These are phyloP conservation scores for Colletotrichum trifolii DNA, from an alignment of 2,329 filamentous ascomycete genomes.

Conservation along the genomic window DNA sequence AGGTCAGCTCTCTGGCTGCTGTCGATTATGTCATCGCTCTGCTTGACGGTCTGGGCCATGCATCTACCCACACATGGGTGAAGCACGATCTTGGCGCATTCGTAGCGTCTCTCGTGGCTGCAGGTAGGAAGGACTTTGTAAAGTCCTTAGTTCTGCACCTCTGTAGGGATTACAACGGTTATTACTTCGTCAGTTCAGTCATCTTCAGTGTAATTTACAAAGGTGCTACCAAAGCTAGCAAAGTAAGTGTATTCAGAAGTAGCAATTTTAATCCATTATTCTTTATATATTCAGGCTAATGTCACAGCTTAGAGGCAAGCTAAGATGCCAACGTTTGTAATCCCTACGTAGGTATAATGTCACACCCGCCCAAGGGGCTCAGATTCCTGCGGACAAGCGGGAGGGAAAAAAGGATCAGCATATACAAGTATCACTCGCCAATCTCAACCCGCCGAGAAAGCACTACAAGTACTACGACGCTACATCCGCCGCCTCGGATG, in stretches of 20 bases:
- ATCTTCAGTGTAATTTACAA: too few relatives aligned
- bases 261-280: too few relatives aligned
- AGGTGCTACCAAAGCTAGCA: too few relatives aligned
- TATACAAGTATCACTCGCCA: conserved; percentile 66
- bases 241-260: too few relatives aligned
- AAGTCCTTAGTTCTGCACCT: conserved; percentile 61
- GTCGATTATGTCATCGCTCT: conserved; percentile 72
- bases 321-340: too few relatives aligned
- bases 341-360: conserved; percentile 53
- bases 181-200: too few relatives aligned
- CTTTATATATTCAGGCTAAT: too few relatives aligned
- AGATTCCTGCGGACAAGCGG: not conserved
- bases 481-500: conserved; percentile 59
- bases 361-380: conserved; percentile 70
- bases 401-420: conserved; percentile 43
- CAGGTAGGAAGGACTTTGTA: conserved; percentile 75
- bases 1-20: conserved; percentile 59
- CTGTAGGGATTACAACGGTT: too few relatives aligned
- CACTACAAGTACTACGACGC: conserved; percentile 78
- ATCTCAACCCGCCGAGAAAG: conserved; percentile 67
- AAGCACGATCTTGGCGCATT: conserved; percentile 77
- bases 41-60: conserved; percentile 70
- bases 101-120: conserved; percentile 66
- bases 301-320: too few relatives aligned
- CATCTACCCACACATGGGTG: conserved; percentile 66